These are phyloP conservation scores for Phytophthora macrochlamydospora DNA, from an alignment of 352 stramenopile genomes.

Conservation along the genomic window DNA sequence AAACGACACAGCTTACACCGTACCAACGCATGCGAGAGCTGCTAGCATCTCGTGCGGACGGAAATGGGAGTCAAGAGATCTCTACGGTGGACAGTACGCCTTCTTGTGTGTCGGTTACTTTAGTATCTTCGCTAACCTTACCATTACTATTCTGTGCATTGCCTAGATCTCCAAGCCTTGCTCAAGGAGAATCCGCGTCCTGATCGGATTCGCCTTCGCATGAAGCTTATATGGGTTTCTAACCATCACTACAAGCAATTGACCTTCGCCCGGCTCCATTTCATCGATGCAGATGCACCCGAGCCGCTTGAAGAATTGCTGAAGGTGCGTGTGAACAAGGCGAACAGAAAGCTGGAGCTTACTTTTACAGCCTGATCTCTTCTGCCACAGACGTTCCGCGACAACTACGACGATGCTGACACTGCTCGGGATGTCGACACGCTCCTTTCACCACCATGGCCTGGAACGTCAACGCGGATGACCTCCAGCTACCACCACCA, in stretches of 20 bases:
- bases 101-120: background rate
- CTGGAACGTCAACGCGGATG: background rate
- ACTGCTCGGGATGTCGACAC: background rate
- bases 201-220: background rate
- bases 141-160: background rate
- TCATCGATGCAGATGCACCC: background rate
- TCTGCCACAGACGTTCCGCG: background rate
- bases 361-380: background rate
- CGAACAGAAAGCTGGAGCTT: background rate
- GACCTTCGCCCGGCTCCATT: background rate
- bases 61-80: background rate
- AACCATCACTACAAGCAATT: background rate
- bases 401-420: background rate
- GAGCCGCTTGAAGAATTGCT: background rate
- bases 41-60: background rate
- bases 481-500: background rate
- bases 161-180: background rate
- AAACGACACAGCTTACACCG: background rate
- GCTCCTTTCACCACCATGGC: background rate
- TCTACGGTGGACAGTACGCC: background rate
- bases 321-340: background rate
- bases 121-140: background rate
- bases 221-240: background rate
- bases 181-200: background rate
- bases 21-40: conserved; percentile 1